Evolutionary conservation across 768 basidiomycete genomes (phyloP).

Genomic region (Cystobasidium onofrii): DNA sequence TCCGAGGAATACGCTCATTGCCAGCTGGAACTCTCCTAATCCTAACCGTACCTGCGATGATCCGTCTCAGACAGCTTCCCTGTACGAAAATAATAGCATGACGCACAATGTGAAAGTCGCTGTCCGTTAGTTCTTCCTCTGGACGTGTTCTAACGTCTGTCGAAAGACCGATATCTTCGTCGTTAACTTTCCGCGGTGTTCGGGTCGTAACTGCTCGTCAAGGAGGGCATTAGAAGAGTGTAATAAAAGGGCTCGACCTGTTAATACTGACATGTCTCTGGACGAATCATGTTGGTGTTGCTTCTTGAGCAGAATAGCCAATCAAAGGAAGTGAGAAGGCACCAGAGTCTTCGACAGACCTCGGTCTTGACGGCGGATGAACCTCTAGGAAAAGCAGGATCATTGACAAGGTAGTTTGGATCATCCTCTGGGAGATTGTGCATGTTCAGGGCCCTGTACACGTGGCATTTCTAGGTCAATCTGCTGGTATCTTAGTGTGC

Average conservation of each 20-base stretch:
- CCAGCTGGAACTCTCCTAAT: not conserved
- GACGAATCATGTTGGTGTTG: not conserved
- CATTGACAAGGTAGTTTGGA: not conserved
- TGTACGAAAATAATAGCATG: not conserved
- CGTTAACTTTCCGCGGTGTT: not conserved
- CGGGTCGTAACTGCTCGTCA: not conserved
- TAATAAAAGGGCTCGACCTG: too few species aligned
- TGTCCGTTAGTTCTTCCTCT: not conserved
- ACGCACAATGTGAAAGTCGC: not conserved
- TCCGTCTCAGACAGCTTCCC: not conserved
- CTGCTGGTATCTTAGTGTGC: too few species aligned
- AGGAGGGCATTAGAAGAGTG: too few species aligned
- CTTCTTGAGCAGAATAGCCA: slow-evolving; percentile 4
- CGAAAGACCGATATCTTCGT: not conserved
- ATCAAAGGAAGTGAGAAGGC: not conserved
- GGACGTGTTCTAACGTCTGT: not conserved
- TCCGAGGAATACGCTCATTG: not conserved
- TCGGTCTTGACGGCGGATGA: not conserved
- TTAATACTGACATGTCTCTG: not conserved
- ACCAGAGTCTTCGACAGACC: not conserved
- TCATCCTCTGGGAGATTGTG: not conserved
- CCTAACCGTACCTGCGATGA: not conserved
- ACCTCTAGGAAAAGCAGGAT: not conserved
- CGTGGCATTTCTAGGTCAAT: too few species aligned
- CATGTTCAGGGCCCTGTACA: not conserved